Conservation (phyloP, 2,329 filamentous ascomycete species). For the Aspergillus quadricinctus region DNA sequence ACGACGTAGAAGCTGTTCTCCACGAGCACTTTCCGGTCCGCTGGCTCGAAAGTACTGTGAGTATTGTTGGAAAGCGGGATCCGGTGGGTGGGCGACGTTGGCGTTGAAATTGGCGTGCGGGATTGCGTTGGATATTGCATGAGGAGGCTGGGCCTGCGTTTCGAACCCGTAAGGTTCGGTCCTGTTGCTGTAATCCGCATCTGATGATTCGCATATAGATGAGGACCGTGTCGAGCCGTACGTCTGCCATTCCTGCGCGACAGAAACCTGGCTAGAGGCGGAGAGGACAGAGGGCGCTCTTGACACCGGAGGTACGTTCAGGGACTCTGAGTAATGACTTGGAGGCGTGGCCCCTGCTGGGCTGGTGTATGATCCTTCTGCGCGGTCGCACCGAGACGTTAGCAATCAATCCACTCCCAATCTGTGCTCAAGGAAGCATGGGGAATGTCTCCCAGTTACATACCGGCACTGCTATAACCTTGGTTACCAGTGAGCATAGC, state of each 20-base stretch:
- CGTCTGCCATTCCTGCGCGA: conserved; percentile 25
- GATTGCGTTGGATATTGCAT: conserved; percentile 11
- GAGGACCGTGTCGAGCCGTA: conserved; percentile 24
- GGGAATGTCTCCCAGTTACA: conserved; percentile 1
- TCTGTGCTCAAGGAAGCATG: background rate
- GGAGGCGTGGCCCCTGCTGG: conserved; percentile 19
- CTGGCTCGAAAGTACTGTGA: conserved; percentile 15
- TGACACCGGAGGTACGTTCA: conserved; percentile 13
- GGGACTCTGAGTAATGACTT: conserved; percentile 19
- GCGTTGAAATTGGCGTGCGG: conserved; percentile 20
- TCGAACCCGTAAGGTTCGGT: conserved; percentile 22
- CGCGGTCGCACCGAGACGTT: background rate
- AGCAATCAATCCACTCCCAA: background rate
- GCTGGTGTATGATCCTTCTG: conserved; percentile 16
- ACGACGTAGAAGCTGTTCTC: conserved; percentile 10
- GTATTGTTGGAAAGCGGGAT: conserved; percentile 17
- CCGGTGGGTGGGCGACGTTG: conserved; percentile 10
- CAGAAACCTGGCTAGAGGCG: conserved; percentile 22
- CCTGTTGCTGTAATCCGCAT: conserved; percentile 22
- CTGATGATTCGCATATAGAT: conserved; percentile 24
- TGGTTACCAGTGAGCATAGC: conserved; percentile 23
- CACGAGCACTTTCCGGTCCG: conserved; percentile 9
- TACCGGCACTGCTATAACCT: conserved; percentile 16
- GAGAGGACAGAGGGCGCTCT: conserved; percentile 22
- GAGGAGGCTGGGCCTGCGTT: conserved; percentile 12